Evolutionary conservation across 768 basidiomycete species (phyloP).

Genomic region (Rhodotorula graminis): DNA sequence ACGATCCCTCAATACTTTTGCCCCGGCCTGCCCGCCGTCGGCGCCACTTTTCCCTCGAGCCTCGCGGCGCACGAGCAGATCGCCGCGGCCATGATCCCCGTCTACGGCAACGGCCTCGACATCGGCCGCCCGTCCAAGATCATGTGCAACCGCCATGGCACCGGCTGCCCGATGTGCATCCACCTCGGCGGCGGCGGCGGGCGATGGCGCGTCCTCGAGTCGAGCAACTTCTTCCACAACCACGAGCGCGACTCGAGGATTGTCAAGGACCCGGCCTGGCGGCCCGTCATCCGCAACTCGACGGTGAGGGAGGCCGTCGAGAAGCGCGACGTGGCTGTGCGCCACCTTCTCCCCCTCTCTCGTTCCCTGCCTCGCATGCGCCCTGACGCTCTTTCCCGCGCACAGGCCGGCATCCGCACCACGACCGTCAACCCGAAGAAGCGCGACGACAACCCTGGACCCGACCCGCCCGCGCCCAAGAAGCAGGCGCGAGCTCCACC

Average conservation of each 20-base stretch:
- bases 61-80: not conserved
- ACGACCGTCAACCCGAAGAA: not conserved
- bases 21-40: not conserved
- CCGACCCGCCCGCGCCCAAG: not conserved
- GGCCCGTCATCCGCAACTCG: not conserved
- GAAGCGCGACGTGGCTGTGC: not conserved
- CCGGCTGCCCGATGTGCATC: not conserved
- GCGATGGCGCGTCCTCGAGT: not conserved
- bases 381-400: not conserved
- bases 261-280: not conserved
- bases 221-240: not conserved
- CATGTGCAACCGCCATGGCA: not conserved
- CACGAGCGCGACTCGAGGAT: not conserved
- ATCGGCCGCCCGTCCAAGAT: not conserved
- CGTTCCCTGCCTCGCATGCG: not conserved
- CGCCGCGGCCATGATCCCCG: not conserved
- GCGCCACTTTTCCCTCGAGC: not conserved
- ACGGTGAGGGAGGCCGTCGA: not conserved
- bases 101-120: not conserved
- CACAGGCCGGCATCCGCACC: not conserved
- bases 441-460: not conserved
- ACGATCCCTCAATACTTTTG: too few species aligned
- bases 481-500: not conserved
- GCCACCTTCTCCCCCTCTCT: not conserved
- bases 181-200: not conserved